These are phyloP conservation scores for Tardiomyces blankii DNA, from an alignment of 1,139 yeast genomes.

Conservation along the genomic window DNA sequence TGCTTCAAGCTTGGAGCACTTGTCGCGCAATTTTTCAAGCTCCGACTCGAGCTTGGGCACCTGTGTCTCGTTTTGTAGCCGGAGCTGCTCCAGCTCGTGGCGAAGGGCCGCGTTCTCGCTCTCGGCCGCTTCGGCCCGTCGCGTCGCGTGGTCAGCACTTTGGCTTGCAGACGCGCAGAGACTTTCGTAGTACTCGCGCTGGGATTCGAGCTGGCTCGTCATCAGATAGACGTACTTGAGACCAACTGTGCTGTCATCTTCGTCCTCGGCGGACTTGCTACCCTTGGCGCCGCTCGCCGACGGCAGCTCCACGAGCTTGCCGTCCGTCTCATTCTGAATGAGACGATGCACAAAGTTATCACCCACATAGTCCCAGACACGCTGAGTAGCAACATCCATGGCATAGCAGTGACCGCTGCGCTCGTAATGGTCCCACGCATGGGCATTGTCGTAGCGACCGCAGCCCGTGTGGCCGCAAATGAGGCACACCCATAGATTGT, in stretches of 20 bases:
- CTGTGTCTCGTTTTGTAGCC: constrained; percentile 7
- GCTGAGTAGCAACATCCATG: constrained; percentile 73
- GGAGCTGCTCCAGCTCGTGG: constrained; percentile 8
- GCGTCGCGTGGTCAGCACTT: constrained; percentile 18
- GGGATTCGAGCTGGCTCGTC: constrained; percentile 79
- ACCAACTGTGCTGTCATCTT: constrained; percentile 29
- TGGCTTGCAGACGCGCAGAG: constrained; percentile 38
- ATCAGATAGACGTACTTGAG: constrained; percentile 72
- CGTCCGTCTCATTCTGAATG: constrained; percentile 76
- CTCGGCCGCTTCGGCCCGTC: constrained; percentile 30
- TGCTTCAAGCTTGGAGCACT: constrained; percentile 22
- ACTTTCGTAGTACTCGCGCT: constrained; percentile 71
- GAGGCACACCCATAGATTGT: constrained; percentile 82
- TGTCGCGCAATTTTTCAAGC: constrained; percentile 22
- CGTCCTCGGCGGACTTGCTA: constrained; percentile 33
- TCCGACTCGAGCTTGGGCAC: constrained; percentile 19
- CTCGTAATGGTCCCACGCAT: constrained; percentile 74
- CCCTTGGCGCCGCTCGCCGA: constrained; percentile 16
- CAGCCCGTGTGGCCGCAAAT: constrained; percentile 88
- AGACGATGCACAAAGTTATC: constrained; percentile 85
- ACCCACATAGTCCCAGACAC: constrained; percentile 92
- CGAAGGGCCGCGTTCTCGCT: constrained; percentile 20
- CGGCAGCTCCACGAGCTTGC: constrained; percentile 66
- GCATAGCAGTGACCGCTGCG: constrained; percentile 81
- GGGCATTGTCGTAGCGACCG: constrained; percentile 80